Conservation (phyloP, 257 asterid species). For the Ophiorrhiza pumila region DNA sequence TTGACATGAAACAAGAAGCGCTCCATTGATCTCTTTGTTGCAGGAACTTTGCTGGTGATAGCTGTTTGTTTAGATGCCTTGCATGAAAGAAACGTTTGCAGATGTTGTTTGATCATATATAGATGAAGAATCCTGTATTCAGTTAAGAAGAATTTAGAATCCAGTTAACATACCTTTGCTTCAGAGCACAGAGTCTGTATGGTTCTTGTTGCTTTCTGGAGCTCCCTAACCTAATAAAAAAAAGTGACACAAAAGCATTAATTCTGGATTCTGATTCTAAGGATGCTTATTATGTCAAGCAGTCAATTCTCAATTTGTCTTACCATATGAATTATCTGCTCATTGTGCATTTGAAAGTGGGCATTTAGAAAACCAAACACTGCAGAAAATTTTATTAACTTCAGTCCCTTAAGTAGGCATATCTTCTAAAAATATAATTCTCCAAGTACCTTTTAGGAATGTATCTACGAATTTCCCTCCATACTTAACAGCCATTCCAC, state of each 20-base stretch:
- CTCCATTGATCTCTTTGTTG: conserved; percentile 85
- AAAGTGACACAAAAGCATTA: conserved; percentile 16
- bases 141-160: conserved; percentile 11
- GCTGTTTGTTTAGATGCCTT: conserved; percentile 74
- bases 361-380: conserved; percentile 70
- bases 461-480: conserved; percentile 83
- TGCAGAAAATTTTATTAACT: conserved; percentile 31
- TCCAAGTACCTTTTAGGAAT: conserved; percentile 66
- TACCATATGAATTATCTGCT: conserved; percentile 65
- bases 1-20: conserved; percentile 82
- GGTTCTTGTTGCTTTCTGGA: conserved; percentile 84
- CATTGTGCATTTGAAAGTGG: conserved; percentile 62
- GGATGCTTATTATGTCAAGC: not conserved
- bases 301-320: conserved; percentile 28
- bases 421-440: not conserved
- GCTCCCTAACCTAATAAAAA: conserved; percentile 64
- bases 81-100: conserved; percentile 21
- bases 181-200: conserved; percentile 84
- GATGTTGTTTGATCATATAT: not conserved
- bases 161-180: conserved; percentile 59
- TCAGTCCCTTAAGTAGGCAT: conserved; percentile 8
- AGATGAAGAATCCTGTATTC: conserved; percentile 12
- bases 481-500: conserved; percentile 74
- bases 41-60: conserved; percentile 75
- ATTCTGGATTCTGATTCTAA: conserved; percentile 1